Conservation (phyloP, 2,329 filamentous ascomycete genomes). For the Neonectria sp. region DNA sequence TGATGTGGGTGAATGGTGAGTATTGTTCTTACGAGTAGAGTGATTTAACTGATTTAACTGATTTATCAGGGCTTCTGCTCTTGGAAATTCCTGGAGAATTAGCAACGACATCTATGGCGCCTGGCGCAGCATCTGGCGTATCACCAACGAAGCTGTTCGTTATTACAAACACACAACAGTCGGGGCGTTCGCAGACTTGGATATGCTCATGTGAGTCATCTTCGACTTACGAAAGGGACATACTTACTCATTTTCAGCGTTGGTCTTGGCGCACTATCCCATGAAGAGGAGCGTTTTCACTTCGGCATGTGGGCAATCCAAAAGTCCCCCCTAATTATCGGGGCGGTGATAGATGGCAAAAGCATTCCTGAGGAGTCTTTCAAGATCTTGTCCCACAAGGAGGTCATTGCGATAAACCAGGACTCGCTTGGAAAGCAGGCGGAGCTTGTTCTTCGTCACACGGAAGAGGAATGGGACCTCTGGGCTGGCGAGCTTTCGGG, state of each 20-base stretch:
- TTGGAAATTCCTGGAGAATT: slow-evolving; percentile 66
- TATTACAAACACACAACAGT: slow-evolving; percentile 60
- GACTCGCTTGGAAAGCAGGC: slow-evolving; percentile 67
- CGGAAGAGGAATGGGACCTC: slow-evolving; percentile 65
- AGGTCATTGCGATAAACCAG: slow-evolving; percentile 72
- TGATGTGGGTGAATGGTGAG: slow-evolving; percentile 61
- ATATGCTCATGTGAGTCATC: slow-evolving; percentile 63
- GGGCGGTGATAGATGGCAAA: slow-evolving; percentile 57
- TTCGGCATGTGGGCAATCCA: slow-evolving; percentile 68
- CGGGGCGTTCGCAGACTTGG: slow-evolving; percentile 66
- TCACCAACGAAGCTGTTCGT: slow-evolving; percentile 66
- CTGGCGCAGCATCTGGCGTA: slow-evolving; percentile 67
- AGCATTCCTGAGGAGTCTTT: slow-evolving; percentile 58
- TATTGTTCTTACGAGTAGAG: accelerated
- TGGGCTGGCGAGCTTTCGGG: slow-evolving; percentile 65
- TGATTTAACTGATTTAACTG: not conserved
- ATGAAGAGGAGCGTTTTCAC: slow-evolving; percentile 65
- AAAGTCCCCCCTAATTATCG: slow-evolving; percentile 66
- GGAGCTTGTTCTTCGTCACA: slow-evolving; percentile 63
- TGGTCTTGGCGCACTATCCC: slow-evolving; percentile 61
- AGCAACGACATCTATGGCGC: slow-evolving; percentile 68
- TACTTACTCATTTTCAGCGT: slow-evolving; percentile 50
- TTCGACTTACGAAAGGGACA: accelerated
- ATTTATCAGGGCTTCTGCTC: slow-evolving; percentile 54
- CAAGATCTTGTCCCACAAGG: slow-evolving; percentile 63